phyloP scores from a whole-genome alignment of 345 rosid genomes.

The Clausena lansium region DNA sequence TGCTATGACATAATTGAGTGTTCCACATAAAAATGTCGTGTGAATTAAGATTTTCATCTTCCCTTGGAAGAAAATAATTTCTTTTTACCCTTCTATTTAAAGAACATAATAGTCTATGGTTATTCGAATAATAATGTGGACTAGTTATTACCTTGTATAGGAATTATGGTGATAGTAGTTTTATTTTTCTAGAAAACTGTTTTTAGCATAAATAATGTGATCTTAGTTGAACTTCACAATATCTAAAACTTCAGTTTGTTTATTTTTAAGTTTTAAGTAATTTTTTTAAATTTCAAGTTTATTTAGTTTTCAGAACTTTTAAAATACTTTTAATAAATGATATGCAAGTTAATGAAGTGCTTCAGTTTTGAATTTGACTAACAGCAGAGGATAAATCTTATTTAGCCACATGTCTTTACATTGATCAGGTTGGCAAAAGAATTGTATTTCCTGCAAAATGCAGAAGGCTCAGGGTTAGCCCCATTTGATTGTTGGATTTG shows the following conservation, averaged over 20 bases:
- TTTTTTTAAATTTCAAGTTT: too few species aligned
- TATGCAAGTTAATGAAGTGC: neutral
- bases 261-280: too few species aligned
- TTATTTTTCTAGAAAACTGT: neutral
- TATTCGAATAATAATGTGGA: neutral
- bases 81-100: neutral
- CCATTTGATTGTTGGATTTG: conserved; percentile 99
- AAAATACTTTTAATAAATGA: too few species aligned
- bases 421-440: conserved; percentile 68
- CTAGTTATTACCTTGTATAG: neutral
- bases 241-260: too few species aligned
- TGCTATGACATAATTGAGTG: neutral
- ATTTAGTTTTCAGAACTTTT: too few species aligned
- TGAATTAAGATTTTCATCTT: neutral
- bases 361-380: neutral
- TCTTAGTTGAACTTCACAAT: neutral
- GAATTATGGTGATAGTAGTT: neutral
- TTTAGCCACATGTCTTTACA: neutral
- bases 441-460: conserved; percentile 89
- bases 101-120: neutral
- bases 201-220: neutral
- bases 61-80: neutral
- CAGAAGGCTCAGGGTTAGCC: conserved; percentile 93
- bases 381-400: neutral
- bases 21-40: neutral